A percentile compares a stretch with the other conserved stretches of the same genome.
phyloP scores from a whole-genome alignment of 768 basidiomycete species.

The Mycena alexandri region DNA sequence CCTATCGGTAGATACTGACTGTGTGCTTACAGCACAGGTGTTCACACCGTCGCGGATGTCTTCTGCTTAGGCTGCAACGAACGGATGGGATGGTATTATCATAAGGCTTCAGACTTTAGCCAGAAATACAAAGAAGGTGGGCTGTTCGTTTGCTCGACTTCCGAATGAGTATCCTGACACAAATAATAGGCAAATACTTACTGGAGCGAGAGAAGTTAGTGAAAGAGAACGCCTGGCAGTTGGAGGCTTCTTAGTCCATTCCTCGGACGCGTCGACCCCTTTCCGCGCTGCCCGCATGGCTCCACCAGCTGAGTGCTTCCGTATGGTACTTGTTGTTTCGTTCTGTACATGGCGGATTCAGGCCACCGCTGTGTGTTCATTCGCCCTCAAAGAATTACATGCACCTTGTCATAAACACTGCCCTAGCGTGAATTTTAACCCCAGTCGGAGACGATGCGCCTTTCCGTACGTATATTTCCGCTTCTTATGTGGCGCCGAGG shows the following conservation, averaged over 20 bases:
- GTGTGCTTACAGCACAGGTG: slow-evolving; percentile 69
- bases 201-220: slow-evolving; percentile 83
- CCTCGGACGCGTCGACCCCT: not conserved
- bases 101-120: slow-evolving; percentile 78
- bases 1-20: slow-evolving; percentile 18
- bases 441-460: not conserved
- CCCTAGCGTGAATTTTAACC: not conserved
- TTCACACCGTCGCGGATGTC: slow-evolving; percentile 85
- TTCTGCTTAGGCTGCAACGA: slow-evolving; percentile 86
- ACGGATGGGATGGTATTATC: slow-evolving; percentile 86
- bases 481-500: slow-evolving; percentile 25
- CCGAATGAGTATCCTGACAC: not conserved
- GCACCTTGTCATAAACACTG: not conserved
- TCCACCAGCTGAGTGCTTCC: slow-evolving; percentile 3
- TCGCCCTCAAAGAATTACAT: not conserved
- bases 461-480: slow-evolving; percentile 25
- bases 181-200: slow-evolving; percentile 78
- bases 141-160: slow-evolving; percentile 29
- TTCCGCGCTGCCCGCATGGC: slow-evolving; percentile 1
- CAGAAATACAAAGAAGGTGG: slow-evolving; percentile 91
- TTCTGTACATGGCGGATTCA: too few relatives aligned
- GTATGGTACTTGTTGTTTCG: too few relatives aligned
- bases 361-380: too few relatives aligned
- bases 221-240: slow-evolving; percentile 85
- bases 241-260: slow-evolving; percentile 54